Evolutionary conservation across 257 asterid species (phyloP).

Genomic region (Solanum gracilifrons): DNA sequence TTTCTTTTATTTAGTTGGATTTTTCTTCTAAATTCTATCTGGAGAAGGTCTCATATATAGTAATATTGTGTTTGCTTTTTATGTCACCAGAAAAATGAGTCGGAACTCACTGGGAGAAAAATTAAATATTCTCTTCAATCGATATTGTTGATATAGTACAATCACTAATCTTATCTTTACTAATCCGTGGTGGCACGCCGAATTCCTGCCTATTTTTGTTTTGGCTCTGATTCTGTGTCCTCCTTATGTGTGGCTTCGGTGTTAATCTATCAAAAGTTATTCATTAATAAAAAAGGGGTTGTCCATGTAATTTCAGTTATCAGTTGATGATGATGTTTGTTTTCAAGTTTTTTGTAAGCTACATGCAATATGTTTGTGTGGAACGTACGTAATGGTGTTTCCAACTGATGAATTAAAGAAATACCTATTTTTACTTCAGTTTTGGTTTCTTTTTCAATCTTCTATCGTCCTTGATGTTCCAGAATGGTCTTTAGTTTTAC

Average conservation of each 20-base stretch:
- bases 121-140: neutral
- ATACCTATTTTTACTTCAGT: neutral
- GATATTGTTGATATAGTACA: neutral
- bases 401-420: neutral
- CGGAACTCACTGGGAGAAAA: neutral
- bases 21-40: neutral
- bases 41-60: neutral
- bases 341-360: neutral
- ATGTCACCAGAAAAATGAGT: neutral
- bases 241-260: neutral
- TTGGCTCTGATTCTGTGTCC: neutral
- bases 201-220: neutral
- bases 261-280: neutral
- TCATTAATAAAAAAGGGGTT: neutral
- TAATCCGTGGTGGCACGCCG: neutral
- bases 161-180: neutral
- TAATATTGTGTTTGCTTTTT: neutral
- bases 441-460: neutral
- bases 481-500: neutral
- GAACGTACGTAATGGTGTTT: neutral
- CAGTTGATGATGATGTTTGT: neutral
- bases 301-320: neutral
- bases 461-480: neutral
- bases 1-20: neutral
- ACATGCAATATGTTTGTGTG: neutral